Evolutionary conservation across 805 yeast species (phyloP).

Genomic region (Hanseniaspora lindneri): DNA sequence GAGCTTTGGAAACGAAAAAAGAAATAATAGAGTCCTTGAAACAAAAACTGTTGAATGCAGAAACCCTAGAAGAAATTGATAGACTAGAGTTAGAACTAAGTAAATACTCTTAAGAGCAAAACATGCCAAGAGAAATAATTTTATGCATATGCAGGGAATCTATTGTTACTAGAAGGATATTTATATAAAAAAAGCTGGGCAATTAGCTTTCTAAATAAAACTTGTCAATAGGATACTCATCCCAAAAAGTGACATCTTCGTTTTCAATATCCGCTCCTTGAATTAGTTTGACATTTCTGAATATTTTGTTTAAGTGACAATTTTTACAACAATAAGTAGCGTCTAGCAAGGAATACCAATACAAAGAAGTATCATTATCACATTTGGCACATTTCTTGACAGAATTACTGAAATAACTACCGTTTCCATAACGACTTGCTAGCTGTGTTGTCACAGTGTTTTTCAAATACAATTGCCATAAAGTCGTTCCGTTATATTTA

Average conservation of each 20-base stretch:
- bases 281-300: not conserved
- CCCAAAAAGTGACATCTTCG: slow-evolving; percentile 10
- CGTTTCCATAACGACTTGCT: not conserved
- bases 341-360: slow-evolving; percentile 20
- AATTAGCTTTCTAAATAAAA: not conserved
- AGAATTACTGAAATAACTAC: not conserved
- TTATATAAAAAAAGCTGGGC: not conserved
- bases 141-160: not conserved
- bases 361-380: slow-evolving; percentile 16
- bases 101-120: not conserved
- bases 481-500: not conserved
- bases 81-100: slow-evolving; percentile 41
- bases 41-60: slow-evolving; percentile 47
- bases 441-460: not conserved
- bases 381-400: slow-evolving; percentile 20
- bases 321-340: slow-evolving; percentile 20
- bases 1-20: no score
- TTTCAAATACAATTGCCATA: slow-evolving; percentile 13
- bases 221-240: slow-evolving; percentile 12
- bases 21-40: slow-evolving; percentile 43
- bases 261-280: slow-evolving; percentile 7
- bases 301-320: slow-evolving; percentile 9
- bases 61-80: slow-evolving; percentile 63
- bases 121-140: not conserved
- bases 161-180: no score